These are phyloP conservation scores for Brettanomyces sp. DNA, from an alignment of 805 yeast genomes.

Conservation along the genomic window DNA sequence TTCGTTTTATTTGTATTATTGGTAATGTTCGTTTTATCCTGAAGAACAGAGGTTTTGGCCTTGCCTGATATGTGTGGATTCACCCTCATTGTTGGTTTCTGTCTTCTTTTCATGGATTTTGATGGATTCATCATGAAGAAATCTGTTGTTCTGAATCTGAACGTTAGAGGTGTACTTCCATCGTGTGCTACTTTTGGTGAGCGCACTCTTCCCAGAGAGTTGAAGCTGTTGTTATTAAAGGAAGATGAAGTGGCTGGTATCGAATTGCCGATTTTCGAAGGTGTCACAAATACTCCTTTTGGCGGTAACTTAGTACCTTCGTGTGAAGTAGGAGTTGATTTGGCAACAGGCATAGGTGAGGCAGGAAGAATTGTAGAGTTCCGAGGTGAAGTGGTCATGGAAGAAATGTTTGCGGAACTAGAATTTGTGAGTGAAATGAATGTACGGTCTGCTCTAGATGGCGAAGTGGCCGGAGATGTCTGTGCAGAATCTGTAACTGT, in stretches of 20 bases:
- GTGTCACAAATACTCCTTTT: conserved; percentile 17
- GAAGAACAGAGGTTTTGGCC: background rate
- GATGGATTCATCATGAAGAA: conserved; percentile 22
- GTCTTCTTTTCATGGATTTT: conserved; percentile 16
- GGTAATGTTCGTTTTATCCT: conserved; percentile 3
- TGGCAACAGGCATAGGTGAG: background rate
- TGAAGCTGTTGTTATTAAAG: background rate
- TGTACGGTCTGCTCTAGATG: background rate
- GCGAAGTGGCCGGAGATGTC: conserved; percentile 3
- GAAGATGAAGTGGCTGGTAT: background rate
- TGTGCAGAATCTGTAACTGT: conserved; percentile 1
- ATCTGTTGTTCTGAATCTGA: conserved; percentile 27
- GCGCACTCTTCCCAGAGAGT: background rate
- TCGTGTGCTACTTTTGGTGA: background rate
- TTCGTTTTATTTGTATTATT: conserved; percentile 1
- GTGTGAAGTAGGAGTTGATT: background rate
- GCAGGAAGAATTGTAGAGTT: background rate
- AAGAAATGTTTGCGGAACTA: background rate
- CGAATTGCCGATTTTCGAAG: conserved; percentile 7
- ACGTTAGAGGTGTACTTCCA: conserved; percentile 14
- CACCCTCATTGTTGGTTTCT: conserved; percentile 24
- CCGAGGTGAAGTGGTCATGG: background rate
- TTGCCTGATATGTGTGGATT: conserved; percentile 4
- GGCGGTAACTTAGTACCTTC: conserved; percentile 10
- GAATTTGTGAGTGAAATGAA: background rate